Evolutionary conservation across 108 stramenopile species (phyloP).

Genomic region (Cyclotella distinguenda): DNA sequence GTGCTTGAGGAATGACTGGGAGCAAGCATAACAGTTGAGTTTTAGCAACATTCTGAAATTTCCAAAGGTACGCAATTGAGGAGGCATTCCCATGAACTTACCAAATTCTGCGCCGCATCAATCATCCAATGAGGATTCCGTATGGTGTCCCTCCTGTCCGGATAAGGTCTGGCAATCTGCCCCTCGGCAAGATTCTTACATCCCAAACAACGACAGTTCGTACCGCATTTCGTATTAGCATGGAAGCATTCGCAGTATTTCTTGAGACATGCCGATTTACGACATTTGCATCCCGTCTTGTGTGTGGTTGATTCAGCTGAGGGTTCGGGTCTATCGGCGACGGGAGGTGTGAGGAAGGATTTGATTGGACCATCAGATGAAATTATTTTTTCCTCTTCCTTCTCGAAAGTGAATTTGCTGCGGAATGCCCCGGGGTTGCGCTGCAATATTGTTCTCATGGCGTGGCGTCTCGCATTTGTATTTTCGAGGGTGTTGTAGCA

Average conservation of each 20-base stretch:
- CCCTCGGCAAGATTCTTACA: slow-evolving; percentile 83
- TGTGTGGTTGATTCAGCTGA: slow-evolving; percentile 50
- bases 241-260: slow-evolving; percentile 96
- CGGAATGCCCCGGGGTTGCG: slow-evolving; percentile 91
- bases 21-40: neutral
- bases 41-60: too few relatives aligned
- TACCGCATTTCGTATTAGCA: slow-evolving; percentile 77
- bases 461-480: slow-evolving; percentile 65
- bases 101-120: slow-evolving; percentile 83
- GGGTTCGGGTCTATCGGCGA: too few relatives aligned
- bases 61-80: neutral
- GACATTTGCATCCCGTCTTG: slow-evolving; percentile 95
- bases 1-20: slow-evolving; percentile 25
- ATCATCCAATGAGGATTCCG: slow-evolving; percentile 60
- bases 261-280: slow-evolving; percentile 91
- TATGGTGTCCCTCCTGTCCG: too few relatives aligned
- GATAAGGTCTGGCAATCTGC: too few relatives aligned
- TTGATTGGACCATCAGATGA: slow-evolving; percentile 36
- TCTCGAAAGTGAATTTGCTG: slow-evolving; percentile 68
- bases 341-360: neutral
- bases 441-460: slow-evolving; percentile 75
- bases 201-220: slow-evolving; percentile 89
- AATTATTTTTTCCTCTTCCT: neutral
- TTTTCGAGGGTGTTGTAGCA: slow-evolving; percentile 72
- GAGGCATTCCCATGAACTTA: neutral